phyloP scores from a whole-genome alignment of 2,329 filamentous ascomycete genomes.

The Fusarium nodosum region DNA sequence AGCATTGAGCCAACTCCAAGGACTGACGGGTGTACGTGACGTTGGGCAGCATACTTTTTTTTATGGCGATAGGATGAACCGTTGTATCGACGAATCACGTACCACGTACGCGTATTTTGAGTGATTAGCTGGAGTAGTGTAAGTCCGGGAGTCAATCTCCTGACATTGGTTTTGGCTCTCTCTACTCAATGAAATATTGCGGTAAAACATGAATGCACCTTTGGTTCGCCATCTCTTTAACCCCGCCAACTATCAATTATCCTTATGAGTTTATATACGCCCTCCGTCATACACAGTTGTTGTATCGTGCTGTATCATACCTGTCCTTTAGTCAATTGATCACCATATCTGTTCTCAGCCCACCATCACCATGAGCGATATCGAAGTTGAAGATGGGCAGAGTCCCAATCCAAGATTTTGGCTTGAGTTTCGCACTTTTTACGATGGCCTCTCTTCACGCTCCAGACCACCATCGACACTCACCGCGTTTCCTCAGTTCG shows the following conservation, averaged over 20 bases:
- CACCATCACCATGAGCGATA: constrained; percentile 42
- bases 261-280: not conserved
- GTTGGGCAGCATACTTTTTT: not conserved
- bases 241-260: constrained; percentile 13
- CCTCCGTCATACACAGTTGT: not conserved
- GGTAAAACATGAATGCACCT: constrained; percentile 34
- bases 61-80: not conserved
- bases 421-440: constrained; percentile 62
- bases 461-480: constrained; percentile 23
- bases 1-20: not conserved
- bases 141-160: constrained; percentile 41
- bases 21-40: not conserved
- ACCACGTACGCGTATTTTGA: constrained; percentile 6
- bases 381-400: constrained; percentile 44
- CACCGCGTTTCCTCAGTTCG: constrained; percentile 56
- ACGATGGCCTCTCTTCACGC: constrained; percentile 55
- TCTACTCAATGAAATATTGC: constrained; percentile 10
- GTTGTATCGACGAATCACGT: constrained; percentile 23
- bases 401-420: constrained; percentile 55
- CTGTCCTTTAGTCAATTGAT: constrained; percentile 16
- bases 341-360: constrained; percentile 3
- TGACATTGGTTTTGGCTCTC: constrained; percentile 24
- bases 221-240: constrained; percentile 28
- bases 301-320: not conserved
- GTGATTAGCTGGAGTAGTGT: constrained; percentile 33